phyloP scores from a whole-genome alignment of 2,329 filamentous ascomycete species.

The Beauveria rudraprayagi region DNA sequence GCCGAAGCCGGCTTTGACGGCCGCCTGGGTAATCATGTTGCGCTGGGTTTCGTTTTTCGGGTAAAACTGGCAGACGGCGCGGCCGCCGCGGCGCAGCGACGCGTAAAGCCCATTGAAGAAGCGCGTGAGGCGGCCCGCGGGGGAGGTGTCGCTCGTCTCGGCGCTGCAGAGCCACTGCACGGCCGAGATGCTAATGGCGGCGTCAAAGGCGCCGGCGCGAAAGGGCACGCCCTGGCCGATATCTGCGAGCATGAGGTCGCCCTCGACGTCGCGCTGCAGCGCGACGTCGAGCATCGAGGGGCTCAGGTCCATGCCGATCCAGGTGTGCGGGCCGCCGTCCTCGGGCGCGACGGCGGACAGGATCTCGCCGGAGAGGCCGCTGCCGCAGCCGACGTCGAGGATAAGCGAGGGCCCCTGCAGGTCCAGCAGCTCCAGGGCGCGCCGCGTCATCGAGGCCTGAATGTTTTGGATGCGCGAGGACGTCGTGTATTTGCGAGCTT shows the following conservation, averaged over 20 bases:
- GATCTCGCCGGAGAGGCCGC: conserved; percentile 89
- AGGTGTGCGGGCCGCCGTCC: conserved; percentile 79
- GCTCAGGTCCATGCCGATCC: conserved; percentile 96
- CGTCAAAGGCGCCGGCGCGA: conserved; percentile 84
- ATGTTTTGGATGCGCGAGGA: conserved; percentile 93
- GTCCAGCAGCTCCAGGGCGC: conserved; percentile 84
- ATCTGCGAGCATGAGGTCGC: conserved; percentile 88
- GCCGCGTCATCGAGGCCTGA: conserved; percentile 87
- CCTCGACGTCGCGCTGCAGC: conserved; percentile 82
- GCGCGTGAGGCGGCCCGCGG: conserved; percentile 65
- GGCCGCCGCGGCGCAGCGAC: conserved; percentile 70
- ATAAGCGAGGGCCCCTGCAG: conserved; percentile 75
- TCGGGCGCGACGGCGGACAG: conserved; percentile 62
- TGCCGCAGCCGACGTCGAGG: conserved; percentile 94
- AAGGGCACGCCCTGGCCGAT: conserved; percentile 96
- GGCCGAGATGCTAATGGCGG: conserved; percentile 87
- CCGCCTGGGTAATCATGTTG: conserved; percentile 84
- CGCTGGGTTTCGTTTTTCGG: conserved; percentile 91
- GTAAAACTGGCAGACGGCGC: conserved; percentile 96
- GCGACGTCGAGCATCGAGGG: conserved; percentile 96
- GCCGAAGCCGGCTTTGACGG: conserved; percentile 89
- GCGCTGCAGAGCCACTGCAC: conserved; percentile 99
- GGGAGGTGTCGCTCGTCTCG: conserved; percentile 76
- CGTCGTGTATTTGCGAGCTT: conserved; percentile 96
- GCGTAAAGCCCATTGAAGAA: conserved; percentile 95